phyloP scores from a whole-genome alignment of 257 asterid genomes.

The Paulownia fortunei region DNA sequence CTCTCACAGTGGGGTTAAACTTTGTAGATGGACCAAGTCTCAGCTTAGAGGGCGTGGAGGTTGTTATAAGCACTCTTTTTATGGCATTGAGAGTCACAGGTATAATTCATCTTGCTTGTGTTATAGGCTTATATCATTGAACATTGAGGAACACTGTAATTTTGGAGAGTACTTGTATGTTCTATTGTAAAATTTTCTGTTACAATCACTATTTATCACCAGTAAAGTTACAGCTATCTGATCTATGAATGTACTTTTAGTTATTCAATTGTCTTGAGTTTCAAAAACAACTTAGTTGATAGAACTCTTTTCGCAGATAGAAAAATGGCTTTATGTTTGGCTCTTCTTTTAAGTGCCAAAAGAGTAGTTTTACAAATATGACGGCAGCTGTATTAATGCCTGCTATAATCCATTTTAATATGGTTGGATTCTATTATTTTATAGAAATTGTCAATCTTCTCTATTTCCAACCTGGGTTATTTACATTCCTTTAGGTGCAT shows the following conservation, averaged over 20 bases:
- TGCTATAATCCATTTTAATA: background rate
- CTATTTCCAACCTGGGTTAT: constrained; percentile 6
- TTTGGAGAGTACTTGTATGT: constrained; percentile 21
- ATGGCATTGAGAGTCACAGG: constrained; percentile 99
- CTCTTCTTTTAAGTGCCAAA: background rate
- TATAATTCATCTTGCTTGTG: constrained; percentile 36
- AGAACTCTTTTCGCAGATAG: background rate
- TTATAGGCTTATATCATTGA: constrained; percentile 19
- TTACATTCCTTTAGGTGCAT: constrained; percentile 70
- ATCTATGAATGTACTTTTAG: background rate
- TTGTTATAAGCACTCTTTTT: constrained; percentile 95
- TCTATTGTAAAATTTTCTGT: background rate
- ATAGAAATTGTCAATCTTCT: background rate
- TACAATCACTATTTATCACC: background rate
- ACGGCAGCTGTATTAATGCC: background rate
- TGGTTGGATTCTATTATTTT: background rate
- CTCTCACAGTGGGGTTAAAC: constrained; percentile 96
- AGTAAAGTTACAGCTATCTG: background rate
- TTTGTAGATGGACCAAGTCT: constrained; percentile 98
- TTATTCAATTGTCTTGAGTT: background rate
- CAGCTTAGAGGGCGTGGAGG: constrained; percentile 99
- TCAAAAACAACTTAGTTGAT: constrained; percentile 1
- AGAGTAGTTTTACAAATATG: background rate
- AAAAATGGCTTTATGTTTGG: background rate
- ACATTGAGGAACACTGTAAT: constrained; percentile 5